Conservation (phyloP, 257 asterid genomes). For the Hygrophila difformis region DNA sequence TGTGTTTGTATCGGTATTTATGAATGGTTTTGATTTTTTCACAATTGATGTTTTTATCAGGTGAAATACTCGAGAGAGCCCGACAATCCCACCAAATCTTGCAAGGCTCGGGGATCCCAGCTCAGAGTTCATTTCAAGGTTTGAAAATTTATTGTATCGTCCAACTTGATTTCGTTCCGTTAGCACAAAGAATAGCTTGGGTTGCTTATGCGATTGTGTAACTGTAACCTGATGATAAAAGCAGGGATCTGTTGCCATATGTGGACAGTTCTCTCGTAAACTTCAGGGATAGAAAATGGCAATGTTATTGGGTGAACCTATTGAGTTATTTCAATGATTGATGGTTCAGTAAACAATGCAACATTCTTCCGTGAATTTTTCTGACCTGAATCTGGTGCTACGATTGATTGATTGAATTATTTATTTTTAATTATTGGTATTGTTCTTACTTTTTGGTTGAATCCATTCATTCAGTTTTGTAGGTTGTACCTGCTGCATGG, state of each 20-base stretch:
- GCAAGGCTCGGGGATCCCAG: conserved; percentile 52
- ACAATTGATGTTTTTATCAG: conserved; percentile 28
- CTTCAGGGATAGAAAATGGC: conserved; percentile 39
- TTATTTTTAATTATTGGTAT: too few relatives aligned
- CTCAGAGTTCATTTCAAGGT: conserved; percentile 62
- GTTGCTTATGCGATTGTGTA: not conserved
- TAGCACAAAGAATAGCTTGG: too few relatives aligned
- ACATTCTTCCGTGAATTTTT: too few relatives aligned
- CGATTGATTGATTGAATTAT: too few relatives aligned
- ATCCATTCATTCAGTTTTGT: too few relatives aligned
- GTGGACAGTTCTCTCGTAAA: conserved; percentile 46
- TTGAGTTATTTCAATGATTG: conserved; percentile 19
- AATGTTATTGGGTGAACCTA: conserved; percentile 64
- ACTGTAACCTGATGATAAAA: conserved; percentile 37
- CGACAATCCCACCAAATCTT: conserved; percentile 58
- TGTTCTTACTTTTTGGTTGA: too few relatives aligned
- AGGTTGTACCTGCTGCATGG: too few relatives aligned
- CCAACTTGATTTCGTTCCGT: too few relatives aligned
- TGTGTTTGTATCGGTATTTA: not conserved
- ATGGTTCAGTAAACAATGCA: conserved; percentile 46
- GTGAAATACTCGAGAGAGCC: conserved; percentile 82
- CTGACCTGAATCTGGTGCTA: too few relatives aligned
- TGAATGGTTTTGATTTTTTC: not conserved
- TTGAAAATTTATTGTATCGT: not conserved
- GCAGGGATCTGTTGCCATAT: conserved; percentile 46